phyloP scores from a whole-genome alignment of 2,329 filamentous ascomycete genomes.

The Aspergillus transmontanensis region DNA sequence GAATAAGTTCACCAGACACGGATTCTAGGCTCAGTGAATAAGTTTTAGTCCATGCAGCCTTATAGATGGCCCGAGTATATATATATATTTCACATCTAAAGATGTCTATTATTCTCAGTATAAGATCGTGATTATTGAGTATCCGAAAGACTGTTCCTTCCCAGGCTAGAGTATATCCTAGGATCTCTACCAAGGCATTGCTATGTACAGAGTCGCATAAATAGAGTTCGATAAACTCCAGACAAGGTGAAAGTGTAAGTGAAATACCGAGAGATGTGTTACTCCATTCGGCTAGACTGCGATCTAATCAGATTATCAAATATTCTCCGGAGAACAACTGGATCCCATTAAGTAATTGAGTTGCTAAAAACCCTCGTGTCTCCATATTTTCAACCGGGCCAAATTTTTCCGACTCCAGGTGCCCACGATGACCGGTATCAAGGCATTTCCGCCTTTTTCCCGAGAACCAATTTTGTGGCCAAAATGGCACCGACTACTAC shows the following conservation, averaged over 20 bases:
- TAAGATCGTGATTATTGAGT: too few relatives aligned
- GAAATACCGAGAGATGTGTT: neutral
- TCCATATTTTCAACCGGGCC: neutral
- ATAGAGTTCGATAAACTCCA: neutral
- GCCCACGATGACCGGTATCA: neutral
- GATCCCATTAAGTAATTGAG: neutral
- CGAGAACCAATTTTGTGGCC: neutral
- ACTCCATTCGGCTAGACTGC: neutral
- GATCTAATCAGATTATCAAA: neutral
- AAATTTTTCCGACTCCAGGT: neutral
- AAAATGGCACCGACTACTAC: neutral
- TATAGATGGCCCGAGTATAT: fast-evolving
- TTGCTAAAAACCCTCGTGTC: neutral
- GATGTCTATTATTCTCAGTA: neutral
- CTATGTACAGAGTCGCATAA: neutral
- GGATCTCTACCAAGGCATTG: too few relatives aligned
- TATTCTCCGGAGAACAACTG: neutral
- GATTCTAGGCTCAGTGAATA: too few relatives aligned
- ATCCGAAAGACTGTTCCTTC: too few relatives aligned
- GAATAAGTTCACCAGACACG: neutral
- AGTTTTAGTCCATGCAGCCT: fast-evolving
- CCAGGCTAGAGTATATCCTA: too few relatives aligned
- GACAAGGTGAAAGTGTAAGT: neutral
- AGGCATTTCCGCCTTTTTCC: neutral
- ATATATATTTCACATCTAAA: too few relatives aligned